phyloP scores from a whole-genome alignment of 2,329 filamentous ascomycete species.

The Rhytidhysteron rufulum region DNA sequence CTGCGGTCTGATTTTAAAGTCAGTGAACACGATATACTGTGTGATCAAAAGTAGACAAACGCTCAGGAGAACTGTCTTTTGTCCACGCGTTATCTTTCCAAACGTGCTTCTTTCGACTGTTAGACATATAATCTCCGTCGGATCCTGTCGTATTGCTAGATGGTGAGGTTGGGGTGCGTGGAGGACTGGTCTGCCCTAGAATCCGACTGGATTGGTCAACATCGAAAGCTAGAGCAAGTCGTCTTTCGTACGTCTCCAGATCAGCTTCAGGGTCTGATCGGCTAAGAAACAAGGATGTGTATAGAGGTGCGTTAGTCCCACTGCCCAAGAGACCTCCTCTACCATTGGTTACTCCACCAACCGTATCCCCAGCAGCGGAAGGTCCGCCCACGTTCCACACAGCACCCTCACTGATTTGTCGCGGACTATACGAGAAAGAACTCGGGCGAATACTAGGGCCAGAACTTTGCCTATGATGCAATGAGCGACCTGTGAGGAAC shows the following conservation, averaged over 20 bases:
- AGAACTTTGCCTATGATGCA: conserved; percentile 13
- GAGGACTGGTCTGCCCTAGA: conserved; percentile 42
- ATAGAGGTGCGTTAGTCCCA: conserved; percentile 67
- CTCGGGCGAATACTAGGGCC: conserved; percentile 20
- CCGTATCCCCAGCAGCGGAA: conserved; percentile 52
- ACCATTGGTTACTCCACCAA: conserved; percentile 55
- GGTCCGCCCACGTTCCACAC: conserved; percentile 77
- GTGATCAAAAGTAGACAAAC: conserved; percentile 25
- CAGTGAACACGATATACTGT: conserved; percentile 11
- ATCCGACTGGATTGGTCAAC: conserved; percentile 67
- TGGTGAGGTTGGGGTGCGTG: conserved; percentile 4
- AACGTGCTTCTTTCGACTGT: conserved; percentile 13
- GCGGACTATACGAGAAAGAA: conserved; percentile 16
- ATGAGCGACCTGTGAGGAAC: conserved; percentile 17
- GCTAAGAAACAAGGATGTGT: conserved; percentile 54
- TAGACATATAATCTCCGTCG: neutral
- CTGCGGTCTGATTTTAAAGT: conserved; percentile 19
- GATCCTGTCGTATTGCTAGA: conserved; percentile 6
- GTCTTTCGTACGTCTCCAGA: conserved; percentile 64
- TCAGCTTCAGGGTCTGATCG: conserved; percentile 55
- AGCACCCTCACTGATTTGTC: conserved; percentile 60
- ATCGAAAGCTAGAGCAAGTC: conserved; percentile 76
- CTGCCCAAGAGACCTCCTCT: conserved; percentile 63
- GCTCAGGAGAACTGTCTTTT: conserved; percentile 22
- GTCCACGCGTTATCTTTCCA: conserved; percentile 44